A percentile compares a stretch with the other conserved stretches of the same genome.
phyloP scores from a whole-genome alignment of 805 yeast genomes.

The Starmerella davenportii region DNA sequence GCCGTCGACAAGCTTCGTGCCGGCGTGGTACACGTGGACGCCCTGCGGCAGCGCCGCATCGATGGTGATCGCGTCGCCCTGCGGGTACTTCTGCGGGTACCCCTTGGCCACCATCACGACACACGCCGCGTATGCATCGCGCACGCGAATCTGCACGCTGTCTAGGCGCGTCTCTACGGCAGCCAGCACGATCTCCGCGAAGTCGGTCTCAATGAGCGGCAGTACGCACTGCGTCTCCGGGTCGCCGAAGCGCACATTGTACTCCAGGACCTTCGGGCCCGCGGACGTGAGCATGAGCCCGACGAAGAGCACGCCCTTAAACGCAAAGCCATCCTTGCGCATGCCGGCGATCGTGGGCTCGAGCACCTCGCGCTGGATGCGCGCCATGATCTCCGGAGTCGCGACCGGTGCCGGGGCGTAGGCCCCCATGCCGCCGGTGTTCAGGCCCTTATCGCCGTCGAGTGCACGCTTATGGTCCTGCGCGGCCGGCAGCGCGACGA shows the following conservation, averaged over 20 bases:
- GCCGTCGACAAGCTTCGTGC: conserved; percentile 46
- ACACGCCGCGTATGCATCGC: conserved; percentile 58
- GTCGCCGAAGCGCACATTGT: conserved; percentile 96
- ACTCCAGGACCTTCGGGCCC: conserved; percentile 91
- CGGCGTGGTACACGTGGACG: conserved; percentile 85
- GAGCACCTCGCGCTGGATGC: conserved; percentile 58
- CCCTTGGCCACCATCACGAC: conserved; percentile 96
- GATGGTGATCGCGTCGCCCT: conserved; percentile 63
- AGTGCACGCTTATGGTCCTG: conserved; percentile 96
- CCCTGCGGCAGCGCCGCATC: conserved; percentile 34
- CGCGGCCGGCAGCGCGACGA: conserved; percentile 82
- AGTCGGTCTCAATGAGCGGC: conserved; percentile 78
- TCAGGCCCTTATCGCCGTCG: conserved; percentile 81
- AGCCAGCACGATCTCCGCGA: conserved; percentile 82
- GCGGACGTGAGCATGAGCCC: conserved; percentile 78
- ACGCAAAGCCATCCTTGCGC: conserved; percentile 89
- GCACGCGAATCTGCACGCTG: conserved; percentile 39
- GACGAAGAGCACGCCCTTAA: conserved; percentile 87
- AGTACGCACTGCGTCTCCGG: conserved; percentile 97
- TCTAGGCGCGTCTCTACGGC: conserved; percentile 90
- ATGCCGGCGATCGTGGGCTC: conserved; percentile 89
- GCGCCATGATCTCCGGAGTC: conserved; percentile 48
- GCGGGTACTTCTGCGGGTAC: conserved; percentile 71
- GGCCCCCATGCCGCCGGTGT: conserved; percentile 99
- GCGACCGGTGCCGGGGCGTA: conserved; percentile 97